Evolutionary conservation across 306 rosid genomes (phyloP), one percentile per base, ranked within the genome.

Genomic region (Ormosia emarginata): DNA sequence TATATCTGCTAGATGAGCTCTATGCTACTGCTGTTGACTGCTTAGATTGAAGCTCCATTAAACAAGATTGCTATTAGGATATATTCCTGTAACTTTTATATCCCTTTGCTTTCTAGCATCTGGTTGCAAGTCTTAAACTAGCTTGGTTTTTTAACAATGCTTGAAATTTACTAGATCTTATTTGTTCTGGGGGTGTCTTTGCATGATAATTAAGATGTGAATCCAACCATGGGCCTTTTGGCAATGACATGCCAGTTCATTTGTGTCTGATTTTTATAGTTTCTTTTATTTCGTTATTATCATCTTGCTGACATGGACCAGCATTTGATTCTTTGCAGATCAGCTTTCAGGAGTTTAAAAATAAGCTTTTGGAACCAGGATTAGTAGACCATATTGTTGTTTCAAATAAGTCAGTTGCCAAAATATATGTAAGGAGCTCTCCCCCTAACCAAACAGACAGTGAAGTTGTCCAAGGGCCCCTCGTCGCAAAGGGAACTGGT

Each of bases 261-360:
- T 59, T 58, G 33, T 65, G 47, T 81, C 43, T 61, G 36, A 68
- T 65, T 81, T 63, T 49, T 75, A 13, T 81, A 44, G 70, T 78
- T 68, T 55, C 41, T 78, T 67, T 73, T 32, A n/a, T 53, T 76
- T 49, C n/a, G 4, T 74, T 62, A 34, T 71, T 43, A 33, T 62
- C 40, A 30, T 44, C 12, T 49, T 58, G 67, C 47, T 83, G 78
- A 86, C 34, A 52, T 62, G 36, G 32, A 71, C 12, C 46, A 53
- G 50, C 57, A 81, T 80, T 68, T 81, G 77, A 40, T 69, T 69
- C 59, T 80, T 47, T 77, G 86, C 99, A 95, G 99, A 93, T 95
- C 75, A 93, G 99, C 82, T 95, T 95, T 84, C 98, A 95, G 83
- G 98, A 95, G 90, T 95, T 95, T 58, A 93, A 90, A 85, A 93